These are phyloP conservation scores for Biscogniauxia marginata DNA, from an alignment of 2,329 filamentous ascomycete species.

Conservation along the genomic window DNA sequence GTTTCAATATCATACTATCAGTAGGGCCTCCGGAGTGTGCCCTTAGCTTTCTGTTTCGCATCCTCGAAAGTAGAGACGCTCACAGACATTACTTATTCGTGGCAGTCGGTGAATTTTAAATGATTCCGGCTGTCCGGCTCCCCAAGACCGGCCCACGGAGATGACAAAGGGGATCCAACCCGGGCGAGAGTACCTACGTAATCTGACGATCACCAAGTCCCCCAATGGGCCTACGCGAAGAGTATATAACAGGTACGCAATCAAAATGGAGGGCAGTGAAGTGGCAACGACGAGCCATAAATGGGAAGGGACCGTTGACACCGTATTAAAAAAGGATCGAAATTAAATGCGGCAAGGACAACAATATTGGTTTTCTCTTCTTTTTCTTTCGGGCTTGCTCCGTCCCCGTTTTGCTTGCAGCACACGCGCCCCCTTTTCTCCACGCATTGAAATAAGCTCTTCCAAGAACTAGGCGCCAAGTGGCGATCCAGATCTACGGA, in stretches of 20 bases:
- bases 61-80: no score
- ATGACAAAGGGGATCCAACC: not conserved
- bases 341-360: not conserved
- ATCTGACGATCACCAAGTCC: not conserved
- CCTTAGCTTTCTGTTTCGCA: not conserved
- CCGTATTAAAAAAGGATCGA: not conserved
- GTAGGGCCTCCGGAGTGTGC: not conserved
- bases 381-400: not conserved
- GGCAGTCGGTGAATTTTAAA: no score
- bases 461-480: conserved; percentile 17
- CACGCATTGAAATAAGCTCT: conserved; percentile 14
- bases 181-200: not conserved
- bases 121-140: no score
- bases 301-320: not conserved
- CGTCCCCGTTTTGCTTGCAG: not conserved
- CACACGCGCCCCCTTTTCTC: conserved; percentile 4
- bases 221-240: not conserved
- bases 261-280: not conserved
- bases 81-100: no score
- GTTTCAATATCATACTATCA: not conserved
- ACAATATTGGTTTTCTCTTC: not conserved
- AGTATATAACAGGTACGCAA: not conserved
- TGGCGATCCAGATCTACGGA: conserved; percentile 3
- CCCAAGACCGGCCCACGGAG: not conserved
- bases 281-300: not conserved